Base-by-base conservation (phyloP, 345 rosid species). In the Acer saccharum region DNA sequence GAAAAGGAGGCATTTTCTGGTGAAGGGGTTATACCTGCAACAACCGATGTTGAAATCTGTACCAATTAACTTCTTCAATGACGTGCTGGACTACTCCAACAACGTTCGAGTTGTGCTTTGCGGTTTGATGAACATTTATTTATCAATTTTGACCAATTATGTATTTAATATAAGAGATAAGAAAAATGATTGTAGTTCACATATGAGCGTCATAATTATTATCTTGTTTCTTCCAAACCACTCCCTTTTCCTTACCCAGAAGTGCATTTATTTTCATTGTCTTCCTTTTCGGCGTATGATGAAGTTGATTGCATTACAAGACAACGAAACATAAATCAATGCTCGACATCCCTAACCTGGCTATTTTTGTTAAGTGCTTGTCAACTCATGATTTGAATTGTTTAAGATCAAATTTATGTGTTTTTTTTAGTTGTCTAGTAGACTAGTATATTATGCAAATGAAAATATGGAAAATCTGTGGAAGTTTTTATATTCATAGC, bases 91-190 rank as follows among this genome's bases (percentile, higher is more conserved):
- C 21, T 23, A 35, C 16, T 20, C 18, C 11, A 71, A 12, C 11
- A 71, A 12, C 27, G 12, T 32, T 25, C 16, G 20, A 2, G 44
- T 68, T 18, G 9, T n/a, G 23, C n/a, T 21, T 18, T 39, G 16
- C 10, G 55, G 61, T n/a, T 27, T n/a, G 4, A 29, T 20, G 43
- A 73, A 63, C 1, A 3, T 6, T 25, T 41, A 21, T 18, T 9
- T 9, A 55, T 74, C 68, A 76, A 6, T 32, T 77, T 66, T 81
- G 81, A 52, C 74, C 20, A 29, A 73, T 69, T 60, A 14, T 58
- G 55, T 23, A 20, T 43, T 7, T 7, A 4, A 9, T 62, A 4
- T 35, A 2, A 46, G 61, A 29, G 39, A 1, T 29, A 41, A 20
- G 27, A 60, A 21, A 20, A 14, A 44, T 44, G 58, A 21, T 58